Base-by-base conservation (phyloP, 1,284 basidiomycete genomes). In the Anthracocystis panici-leucophaei region DNA sequence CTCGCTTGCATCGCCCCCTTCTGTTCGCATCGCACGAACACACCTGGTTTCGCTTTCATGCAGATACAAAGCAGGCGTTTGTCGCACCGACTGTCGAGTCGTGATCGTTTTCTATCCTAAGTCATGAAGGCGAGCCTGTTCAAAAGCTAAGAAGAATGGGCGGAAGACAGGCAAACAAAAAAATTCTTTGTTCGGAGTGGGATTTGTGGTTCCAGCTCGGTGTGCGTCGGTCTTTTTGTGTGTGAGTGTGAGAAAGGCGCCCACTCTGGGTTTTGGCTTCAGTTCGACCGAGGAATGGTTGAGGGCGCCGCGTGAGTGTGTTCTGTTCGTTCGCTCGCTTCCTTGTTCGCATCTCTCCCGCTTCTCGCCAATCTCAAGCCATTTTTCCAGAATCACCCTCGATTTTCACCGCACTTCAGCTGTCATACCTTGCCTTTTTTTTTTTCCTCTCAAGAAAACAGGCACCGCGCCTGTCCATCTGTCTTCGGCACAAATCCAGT, bases 201-300 rank as follows among this genome's bases (percentile, higher is more conserved):
- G 35, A 38, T 38, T 16, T 38, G 35, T 42, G 18, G n/a, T 42
- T 42, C 11, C 44, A 46, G 12, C 21, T 27, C 21, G 44, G 20
- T 46, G 20, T 46, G 23, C 7, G 27, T 27, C 27, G 3, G 4
- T 27, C 7, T 6, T 46, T n/a, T 16, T 18, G 41, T 21, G 16
- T n/a, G 7, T 1, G 27, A 31, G 25, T 46, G 48, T 8, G 48
- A 33, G 48, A 33, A 11, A 25, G 18, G 16, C 20, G 49, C 33
- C 49, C 49, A 50, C 33, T 20, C 49, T 33, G 31, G 12, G 12
- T 3, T 35, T n/a, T 23, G 25, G 27, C 29, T 35, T 40, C 10
- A 58, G 48, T 63, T 63, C 62, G 62, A 64, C 62, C 62, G 62
- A 64, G 62, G 18, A 18, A 18, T 29, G 29, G 11, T 7, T 9